Conservation (phyloP, 2,329 filamentous ascomycete species). For the Pochonia chlamydosporia region DNA sequence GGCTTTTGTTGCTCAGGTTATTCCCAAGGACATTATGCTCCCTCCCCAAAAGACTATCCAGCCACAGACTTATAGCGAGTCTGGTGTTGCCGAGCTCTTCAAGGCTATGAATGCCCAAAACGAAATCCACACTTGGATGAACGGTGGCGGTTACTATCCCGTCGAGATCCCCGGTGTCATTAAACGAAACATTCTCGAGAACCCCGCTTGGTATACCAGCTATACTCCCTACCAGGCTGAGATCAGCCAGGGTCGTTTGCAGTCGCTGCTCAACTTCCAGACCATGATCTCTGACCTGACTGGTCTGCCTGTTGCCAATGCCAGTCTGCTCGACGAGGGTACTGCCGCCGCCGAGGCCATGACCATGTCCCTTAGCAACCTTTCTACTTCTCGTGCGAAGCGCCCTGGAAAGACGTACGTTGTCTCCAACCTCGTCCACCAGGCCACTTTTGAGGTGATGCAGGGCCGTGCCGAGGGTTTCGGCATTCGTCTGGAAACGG, state of each 20-base stretch:
- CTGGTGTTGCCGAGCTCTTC: slow-evolving; percentile 14
- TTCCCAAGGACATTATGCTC: slow-evolving; percentile 68
- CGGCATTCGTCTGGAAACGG: slow-evolving; percentile 69
- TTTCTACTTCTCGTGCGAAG: slow-evolving; percentile 67
- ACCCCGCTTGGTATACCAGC: slow-evolving; percentile 94
- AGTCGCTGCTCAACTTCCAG: slow-evolving; percentile 93
- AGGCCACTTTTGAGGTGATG: slow-evolving; percentile 80
- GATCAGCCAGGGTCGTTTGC: slow-evolving; percentile 89
- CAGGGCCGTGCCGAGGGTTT: slow-evolving; percentile 86
- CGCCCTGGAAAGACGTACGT: slow-evolving; percentile 73
- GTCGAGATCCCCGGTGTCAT: slow-evolving; percentile 87
- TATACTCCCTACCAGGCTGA: slow-evolving; percentile 97
- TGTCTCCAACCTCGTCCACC: slow-evolving; percentile 76
- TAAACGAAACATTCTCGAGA: slow-evolving; percentile 87
- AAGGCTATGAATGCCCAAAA: slow-evolving; percentile 35
- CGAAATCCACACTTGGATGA: slow-evolving; percentile 56
- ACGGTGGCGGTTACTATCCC: slow-evolving; percentile 83
- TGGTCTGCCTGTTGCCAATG: slow-evolving; percentile 80
- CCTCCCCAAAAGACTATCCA: slow-evolving; percentile 25
- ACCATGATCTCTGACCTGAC: slow-evolving; percentile 88
- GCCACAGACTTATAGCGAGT: slow-evolving; percentile 49
- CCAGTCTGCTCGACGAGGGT: slow-evolving; percentile 83
- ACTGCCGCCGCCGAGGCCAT: slow-evolving; percentile 94
- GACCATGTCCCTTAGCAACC: slow-evolving; percentile 79
- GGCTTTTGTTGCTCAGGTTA: slow-evolving; percentile 76